Evolutionary conservation across 805 yeast genomes (phyloP), one percentile per base, ranked within the genome.

Genomic region (Spathaspora hagerdaliae): DNA sequence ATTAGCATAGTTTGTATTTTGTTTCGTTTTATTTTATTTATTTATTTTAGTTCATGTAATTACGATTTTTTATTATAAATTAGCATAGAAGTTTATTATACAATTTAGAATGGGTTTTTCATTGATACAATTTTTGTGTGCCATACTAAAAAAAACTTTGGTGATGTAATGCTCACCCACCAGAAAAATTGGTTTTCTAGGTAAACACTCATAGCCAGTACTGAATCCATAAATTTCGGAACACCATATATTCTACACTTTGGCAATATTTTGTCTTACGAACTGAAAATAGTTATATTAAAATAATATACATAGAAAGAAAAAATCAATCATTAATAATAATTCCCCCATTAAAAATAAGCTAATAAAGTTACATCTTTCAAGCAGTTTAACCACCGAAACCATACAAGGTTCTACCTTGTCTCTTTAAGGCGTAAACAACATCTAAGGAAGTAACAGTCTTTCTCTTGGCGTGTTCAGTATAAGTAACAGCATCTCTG

Each of bases 381-480:
- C 29, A 40, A 39, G 14, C 13, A 14, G 35, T 43, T 82, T 85
- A 92, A 85, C 97, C 97, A 81, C 98, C 98, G 87, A 92, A 94
- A 91, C 98, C 98, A 74, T 92, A 92, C 74, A 94, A 85, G 78
- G 98, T 94, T 81, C 98, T 87, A 71, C 99, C 99, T 82, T 94
- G 97, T 85, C 98, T 90, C 94, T 92, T 92, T 78, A 92, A 87
- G 65, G 98, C 98, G 75, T 92, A 92, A 65, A 92, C 98, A 61
- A 92, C 98, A 72, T 92, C 99, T 68, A 92, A 83, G 53, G 99
- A 91, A 61, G 99, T 92, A 64, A 92, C 98, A 57, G 99, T 94
- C 90, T 92, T 92, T 85, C 99, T 90, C 94, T 94, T 94, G 65
- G 98, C 99, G 85, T 92, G 98, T 79, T 94, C 98, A 59, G 99